phyloP scores from a whole-genome alignment of 2,329 filamentous ascomycete genomes.

The Leptographium lundbergii region DNA sequence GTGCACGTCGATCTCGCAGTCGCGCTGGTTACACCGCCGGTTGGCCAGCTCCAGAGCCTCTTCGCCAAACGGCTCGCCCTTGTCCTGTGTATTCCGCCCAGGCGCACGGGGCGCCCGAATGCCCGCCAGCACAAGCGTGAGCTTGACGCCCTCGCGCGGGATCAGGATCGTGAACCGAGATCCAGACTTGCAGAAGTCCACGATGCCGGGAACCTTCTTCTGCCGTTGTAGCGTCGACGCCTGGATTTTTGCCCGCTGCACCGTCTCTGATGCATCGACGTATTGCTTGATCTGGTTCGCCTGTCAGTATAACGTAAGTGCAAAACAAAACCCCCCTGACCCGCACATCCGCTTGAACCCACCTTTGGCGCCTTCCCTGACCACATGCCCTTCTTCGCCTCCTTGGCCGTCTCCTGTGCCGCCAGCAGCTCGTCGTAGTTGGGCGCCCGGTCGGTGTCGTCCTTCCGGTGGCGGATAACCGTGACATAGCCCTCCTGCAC shows the following conservation, averaged over 20 bases:
- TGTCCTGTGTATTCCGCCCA: conserved; percentile 59
- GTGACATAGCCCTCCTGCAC: conserved; percentile 92
- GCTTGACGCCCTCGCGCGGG: conserved; percentile 83
- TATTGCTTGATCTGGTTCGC: conserved; percentile 51
- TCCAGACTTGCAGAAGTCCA: conserved; percentile 96
- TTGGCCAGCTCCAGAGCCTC: conserved; percentile 89
- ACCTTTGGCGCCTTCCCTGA: conserved; percentile 69
- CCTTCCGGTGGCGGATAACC: conserved; percentile 87
- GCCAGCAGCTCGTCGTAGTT: conserved; percentile 85
- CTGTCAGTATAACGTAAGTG: neutral
- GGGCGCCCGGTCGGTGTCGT: conserved; percentile 84
- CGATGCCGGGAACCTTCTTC: conserved; percentile 82
- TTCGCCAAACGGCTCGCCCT: conserved; percentile 85
- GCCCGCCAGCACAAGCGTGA: conserved; percentile 88
- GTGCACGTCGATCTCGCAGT: conserved; percentile 91
- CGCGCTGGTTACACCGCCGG: conserved; percentile 78
- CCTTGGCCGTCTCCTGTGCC: conserved; percentile 71
- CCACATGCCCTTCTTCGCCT: conserved; percentile 90
- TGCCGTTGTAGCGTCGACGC: conserved; percentile 77
- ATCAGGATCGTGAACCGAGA: conserved; percentile 87
- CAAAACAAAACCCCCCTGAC: neutral
- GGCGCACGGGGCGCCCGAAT: conserved; percentile 85
- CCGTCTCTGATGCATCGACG: conserved; percentile 78
- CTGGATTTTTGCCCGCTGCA: conserved; percentile 94
- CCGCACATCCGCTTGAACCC: neutral